Evolutionary conservation across 805 yeast species (phyloP).

Genomic region (Ogataea methanolica): DNA sequence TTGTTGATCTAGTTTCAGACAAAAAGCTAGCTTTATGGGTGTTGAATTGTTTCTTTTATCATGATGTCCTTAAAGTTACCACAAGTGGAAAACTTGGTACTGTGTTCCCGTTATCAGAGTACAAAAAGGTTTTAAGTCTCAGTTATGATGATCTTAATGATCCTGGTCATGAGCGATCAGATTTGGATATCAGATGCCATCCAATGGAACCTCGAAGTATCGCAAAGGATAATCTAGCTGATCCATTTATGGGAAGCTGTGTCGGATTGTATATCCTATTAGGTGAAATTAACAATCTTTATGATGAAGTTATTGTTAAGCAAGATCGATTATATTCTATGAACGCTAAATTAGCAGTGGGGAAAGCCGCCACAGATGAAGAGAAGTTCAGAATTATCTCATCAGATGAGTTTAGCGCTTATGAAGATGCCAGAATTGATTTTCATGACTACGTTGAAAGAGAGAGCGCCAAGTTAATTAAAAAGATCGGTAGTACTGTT

Average conservation of each 20-base stretch:
- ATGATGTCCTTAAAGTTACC: slow-evolving; percentile 22
- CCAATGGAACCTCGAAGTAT: background rate
- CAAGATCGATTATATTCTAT: slow-evolving; percentile 3
- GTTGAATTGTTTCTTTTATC: slow-evolving; percentile 19
- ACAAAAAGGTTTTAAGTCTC: slow-evolving; percentile 8
- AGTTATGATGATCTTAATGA: background rate
- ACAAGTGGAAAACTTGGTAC: slow-evolving; percentile 17
- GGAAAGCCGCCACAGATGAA: slow-evolving; percentile 1
- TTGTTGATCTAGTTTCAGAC: slow-evolving; percentile 6
- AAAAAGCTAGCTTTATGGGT: slow-evolving; percentile 12
- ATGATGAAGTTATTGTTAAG: slow-evolving; percentile 6
- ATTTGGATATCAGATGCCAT: too few species aligned
- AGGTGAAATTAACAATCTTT: slow-evolving; percentile 15
- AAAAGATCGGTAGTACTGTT: slow-evolving; percentile 10
- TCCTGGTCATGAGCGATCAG: background rate
- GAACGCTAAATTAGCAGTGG: slow-evolving; percentile 1
- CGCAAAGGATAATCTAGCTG: background rate
- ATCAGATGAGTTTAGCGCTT: slow-evolving; percentile 9
- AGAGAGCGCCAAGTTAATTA: slow-evolving; percentile 8
- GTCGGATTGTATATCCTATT: slow-evolving; percentile 14
- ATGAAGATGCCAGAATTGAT: slow-evolving; percentile 14
- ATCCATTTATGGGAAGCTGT: slow-evolving; percentile 18
- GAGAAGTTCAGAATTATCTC: slow-evolving; percentile 7
- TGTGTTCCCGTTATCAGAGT: slow-evolving; percentile 18
- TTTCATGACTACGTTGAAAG: slow-evolving; percentile 24